phyloP scores from a whole-genome alignment of 257 asterid genomes.

The Echium plantagineum region DNA sequence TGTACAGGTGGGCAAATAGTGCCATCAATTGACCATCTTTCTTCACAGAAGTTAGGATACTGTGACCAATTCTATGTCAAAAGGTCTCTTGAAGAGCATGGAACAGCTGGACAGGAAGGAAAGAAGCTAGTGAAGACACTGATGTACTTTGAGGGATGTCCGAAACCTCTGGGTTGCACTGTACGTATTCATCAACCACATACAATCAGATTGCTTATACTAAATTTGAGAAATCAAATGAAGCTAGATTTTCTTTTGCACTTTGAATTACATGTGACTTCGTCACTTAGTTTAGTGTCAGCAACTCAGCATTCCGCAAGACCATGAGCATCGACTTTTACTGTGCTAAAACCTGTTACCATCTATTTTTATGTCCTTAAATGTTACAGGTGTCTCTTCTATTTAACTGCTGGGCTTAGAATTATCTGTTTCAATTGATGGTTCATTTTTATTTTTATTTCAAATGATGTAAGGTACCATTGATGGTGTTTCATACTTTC shows the following conservation, averaged over 20 bases:
- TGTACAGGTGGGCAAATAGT: constrained; percentile 89
- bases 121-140: constrained; percentile 67
- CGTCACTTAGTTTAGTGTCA: neutral
- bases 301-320: too few species aligned
- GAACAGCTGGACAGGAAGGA: constrained; percentile 59
- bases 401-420: too few species aligned
- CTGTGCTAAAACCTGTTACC: neutral
- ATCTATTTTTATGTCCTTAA: too few species aligned
- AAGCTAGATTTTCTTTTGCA: neutral
- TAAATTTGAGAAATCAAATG: neutral
- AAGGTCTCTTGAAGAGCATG: constrained; percentile 66
- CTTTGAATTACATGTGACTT: neutral
- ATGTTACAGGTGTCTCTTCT: too few species aligned
- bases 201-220: constrained; percentile 4
- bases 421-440: neutral
- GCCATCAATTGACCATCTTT: constrained; percentile 76
- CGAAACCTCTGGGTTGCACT: constrained; percentile 90
- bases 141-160: constrained; percentile 97
- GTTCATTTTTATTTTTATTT: neutral
- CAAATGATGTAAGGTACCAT: neutral
- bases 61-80: constrained; percentile 77
- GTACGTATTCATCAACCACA: constrained; percentile 34
- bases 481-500: constrained; percentile 14
- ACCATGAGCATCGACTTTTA: neutral
- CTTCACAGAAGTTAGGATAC: constrained; percentile 65